Base-by-base conservation (phyloP, 1,284 basidiomycete genomes). In the Marasmius sp. region DNA sequence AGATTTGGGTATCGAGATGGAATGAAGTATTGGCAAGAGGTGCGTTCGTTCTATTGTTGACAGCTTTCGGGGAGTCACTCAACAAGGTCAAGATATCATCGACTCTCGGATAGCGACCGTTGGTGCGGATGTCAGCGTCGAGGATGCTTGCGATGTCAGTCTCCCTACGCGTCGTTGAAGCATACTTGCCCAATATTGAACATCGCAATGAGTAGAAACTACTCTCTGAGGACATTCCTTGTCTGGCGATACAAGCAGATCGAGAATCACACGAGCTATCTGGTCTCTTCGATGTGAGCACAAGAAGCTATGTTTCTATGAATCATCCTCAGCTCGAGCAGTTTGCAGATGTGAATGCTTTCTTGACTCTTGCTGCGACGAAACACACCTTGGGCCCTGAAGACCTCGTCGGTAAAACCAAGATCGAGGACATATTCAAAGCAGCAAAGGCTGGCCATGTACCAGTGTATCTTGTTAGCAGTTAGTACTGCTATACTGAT, bases 261-360 rank as follows among this genome's bases (percentile, higher is more conserved):
- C 54, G 57, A 9, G 27, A 57, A 12, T 61, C 59, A 22, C 64
- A 70, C 6, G 79, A 78, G 2, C 85, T 83, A 69, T 72, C 80
- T 14, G 91, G 91, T 12, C 77, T 93, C 22, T 92, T 93, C 67
- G 91, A 93, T 72, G 91, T 93, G 67, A 60, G 87, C 73, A 2
- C 45, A 47, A 14, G 16, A n/a, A 3, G 9, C n/a, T n/a, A 36
- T 33, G 56, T 41, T 53, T 18, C 41, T 41, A 54, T 14, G 39
- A 50, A 22, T 36, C 33, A 55, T 33, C 57, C 45, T 20, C 34
- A 18, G 41, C 14, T 55, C n/a, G 49, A 20, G 41, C 66, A 93
- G 91, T 92, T 85, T 67, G 86, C 91, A 14, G 91, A 93, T 69
- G 88, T 93, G 22, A 93, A 93, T 68, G 89, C 91, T 20, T 93